phyloP scores from a whole-genome alignment of 2,329 filamentous ascomycete species.

The Aspergillus caelatus region DNA sequence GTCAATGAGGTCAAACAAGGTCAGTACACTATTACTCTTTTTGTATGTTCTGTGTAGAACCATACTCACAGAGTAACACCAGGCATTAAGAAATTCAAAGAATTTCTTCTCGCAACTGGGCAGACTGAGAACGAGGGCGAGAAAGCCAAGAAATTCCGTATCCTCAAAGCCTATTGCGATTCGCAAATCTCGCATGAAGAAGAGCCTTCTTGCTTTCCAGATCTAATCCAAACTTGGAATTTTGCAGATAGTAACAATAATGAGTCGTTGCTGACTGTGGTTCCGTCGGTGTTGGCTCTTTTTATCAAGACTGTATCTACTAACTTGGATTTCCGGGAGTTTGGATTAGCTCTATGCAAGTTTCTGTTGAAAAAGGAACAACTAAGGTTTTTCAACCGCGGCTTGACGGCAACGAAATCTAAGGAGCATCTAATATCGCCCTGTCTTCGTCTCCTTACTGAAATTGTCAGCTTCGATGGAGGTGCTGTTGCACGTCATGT shows the following conservation, averaged over 20 bases:
- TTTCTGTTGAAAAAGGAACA: slow-evolving; percentile 80
- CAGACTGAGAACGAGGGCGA: slow-evolving; percentile 39
- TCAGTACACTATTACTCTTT: slow-evolving; percentile 52
- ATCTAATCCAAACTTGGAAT: slow-evolving; percentile 86
- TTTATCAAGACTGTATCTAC: slow-evolving; percentile 77
- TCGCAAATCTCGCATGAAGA: slow-evolving; percentile 57
- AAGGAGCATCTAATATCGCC: slow-evolving; percentile 91
- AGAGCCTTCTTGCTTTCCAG: slow-evolving; percentile 68
- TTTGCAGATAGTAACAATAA: slow-evolving; percentile 79
- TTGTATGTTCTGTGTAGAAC: neutral
- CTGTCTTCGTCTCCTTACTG: slow-evolving; percentile 79
- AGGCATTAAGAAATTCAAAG: slow-evolving; percentile 50
- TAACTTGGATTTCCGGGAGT: slow-evolving; percentile 71
- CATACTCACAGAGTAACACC: slow-evolving; percentile 3
- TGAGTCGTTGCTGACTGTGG: slow-evolving; percentile 77
- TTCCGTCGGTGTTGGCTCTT: slow-evolving; percentile 78
- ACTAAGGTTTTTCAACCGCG: slow-evolving; percentile 76
- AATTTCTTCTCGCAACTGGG: slow-evolving; percentile 45
- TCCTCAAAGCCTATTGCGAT: slow-evolving; percentile 54
- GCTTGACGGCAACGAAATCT: slow-evolving; percentile 75
- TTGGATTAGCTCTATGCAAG: slow-evolving; percentile 77
- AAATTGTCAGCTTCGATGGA: slow-evolving; percentile 83
- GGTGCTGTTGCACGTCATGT: slow-evolving; percentile 76
- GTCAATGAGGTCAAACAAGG: slow-evolving; percentile 59
- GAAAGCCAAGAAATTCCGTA: slow-evolving; percentile 42